A percentile compares a stretch with the other conserved stretches of the same genome.
phyloP scores from a whole-genome alignment of 2,329 filamentous ascomycete species.

The Fusarium tuaranense region DNA sequence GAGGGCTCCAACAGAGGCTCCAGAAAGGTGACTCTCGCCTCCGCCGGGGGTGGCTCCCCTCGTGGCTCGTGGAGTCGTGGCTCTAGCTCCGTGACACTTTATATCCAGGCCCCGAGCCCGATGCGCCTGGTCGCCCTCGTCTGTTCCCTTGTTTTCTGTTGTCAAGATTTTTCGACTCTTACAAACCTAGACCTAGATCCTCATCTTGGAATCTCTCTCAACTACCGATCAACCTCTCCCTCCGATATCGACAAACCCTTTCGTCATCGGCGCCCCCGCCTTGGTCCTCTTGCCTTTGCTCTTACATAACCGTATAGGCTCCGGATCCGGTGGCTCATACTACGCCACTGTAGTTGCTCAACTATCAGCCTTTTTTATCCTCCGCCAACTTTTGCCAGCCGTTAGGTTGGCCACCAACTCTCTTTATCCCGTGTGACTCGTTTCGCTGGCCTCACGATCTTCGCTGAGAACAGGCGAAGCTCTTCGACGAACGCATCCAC shows the following conservation, averaged over 20 bases:
- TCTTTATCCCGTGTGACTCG: neutral
- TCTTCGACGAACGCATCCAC: constrained; percentile 12
- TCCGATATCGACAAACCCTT: constrained; percentile 26
- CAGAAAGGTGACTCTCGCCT: constrained; percentile 10
- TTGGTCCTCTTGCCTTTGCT: constrained; percentile 16
- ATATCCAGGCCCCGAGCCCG: constrained; percentile 37
- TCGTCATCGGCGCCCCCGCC: constrained; percentile 33
- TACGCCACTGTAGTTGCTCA: constrained; percentile 32
- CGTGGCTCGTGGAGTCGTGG: constrained; percentile 33
- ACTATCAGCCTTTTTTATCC: constrained; percentile 21
- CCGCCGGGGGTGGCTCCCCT: constrained; percentile 19
- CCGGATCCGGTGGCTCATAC: constrained; percentile 38
- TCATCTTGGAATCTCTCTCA: constrained; percentile 17
- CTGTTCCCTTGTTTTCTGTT: constrained; percentile 25
- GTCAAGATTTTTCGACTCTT: constrained; percentile 21
- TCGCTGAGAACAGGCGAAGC: constrained; percentile 10
- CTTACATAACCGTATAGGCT: constrained; percentile 20
- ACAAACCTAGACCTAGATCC: constrained; percentile 15
- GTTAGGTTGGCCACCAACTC: constrained; percentile 30
- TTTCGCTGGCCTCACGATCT: constrained; percentile 4
- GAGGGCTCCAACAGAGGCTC: constrained; percentile 15
- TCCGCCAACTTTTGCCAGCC: constrained; percentile 30
- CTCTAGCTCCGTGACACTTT: constrained; percentile 19
- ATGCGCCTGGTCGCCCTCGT: constrained; percentile 25
- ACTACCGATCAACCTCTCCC: constrained; percentile 1